Evolutionary conservation across 306 rosid genomes (phyloP).

Genomic region (Parietaria judaica): DNA sequence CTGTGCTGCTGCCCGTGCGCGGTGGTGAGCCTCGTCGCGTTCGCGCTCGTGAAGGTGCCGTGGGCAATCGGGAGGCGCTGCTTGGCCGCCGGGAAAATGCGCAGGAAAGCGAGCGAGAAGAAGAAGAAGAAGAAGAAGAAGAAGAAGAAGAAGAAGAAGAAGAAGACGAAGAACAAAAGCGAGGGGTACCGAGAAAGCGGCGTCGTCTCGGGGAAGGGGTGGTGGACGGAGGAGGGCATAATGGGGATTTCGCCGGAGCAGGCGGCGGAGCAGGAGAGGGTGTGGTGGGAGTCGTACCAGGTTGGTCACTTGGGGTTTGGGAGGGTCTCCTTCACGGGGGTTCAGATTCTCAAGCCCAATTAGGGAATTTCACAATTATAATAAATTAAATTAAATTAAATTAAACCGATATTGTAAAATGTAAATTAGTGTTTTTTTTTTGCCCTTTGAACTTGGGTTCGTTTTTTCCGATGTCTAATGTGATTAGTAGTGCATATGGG

Average conservation of each 20-base stretch:
- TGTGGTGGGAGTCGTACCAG: constrained; percentile 65
- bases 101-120: constrained; percentile 12
- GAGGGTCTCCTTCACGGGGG: constrained; percentile 49
- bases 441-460: constrained; percentile 5
- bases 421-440: background rate
- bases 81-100: constrained; percentile 28
- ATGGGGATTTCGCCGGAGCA: constrained; percentile 12
- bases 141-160: constrained; percentile 12
- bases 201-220: constrained; percentile 21
- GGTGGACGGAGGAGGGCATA: constrained; percentile 10
- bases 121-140: background rate
- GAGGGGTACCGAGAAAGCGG: background rate
- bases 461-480: too few species aligned
- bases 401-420: background rate
- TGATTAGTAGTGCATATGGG: too few species aligned
- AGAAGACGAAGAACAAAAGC: background rate
- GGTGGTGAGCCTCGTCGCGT: constrained; percentile 41
- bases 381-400: background rate
- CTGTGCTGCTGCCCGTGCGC: constrained; percentile 78
- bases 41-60: constrained; percentile 59
- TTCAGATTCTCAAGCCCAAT: constrained; percentile 20
- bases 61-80: constrained; percentile 48
- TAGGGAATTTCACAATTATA: constrained; percentile 4
- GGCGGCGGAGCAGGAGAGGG: constrained; percentile 53
- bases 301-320: constrained; percentile 85